phyloP scores from a whole-genome alignment of 2,329 filamentous ascomycete species.

The Fusarium sp. region DNA sequence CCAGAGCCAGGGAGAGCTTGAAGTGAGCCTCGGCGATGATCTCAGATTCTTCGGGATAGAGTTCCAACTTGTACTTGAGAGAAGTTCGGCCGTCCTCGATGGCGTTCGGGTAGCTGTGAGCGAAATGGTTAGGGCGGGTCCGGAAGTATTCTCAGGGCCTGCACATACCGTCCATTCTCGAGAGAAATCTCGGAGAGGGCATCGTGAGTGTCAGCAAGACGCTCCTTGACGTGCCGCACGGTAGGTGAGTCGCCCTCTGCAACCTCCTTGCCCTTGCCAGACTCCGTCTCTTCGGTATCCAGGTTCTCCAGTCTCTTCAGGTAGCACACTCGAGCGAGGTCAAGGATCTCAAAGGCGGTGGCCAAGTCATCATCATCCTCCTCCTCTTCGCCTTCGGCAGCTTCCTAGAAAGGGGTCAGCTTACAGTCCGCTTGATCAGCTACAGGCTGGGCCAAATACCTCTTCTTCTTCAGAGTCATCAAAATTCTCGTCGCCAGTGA shows the following conservation, averaged over 20 bases:
- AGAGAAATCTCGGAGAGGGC: slow-evolving; percentile 95
- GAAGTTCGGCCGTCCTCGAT: slow-evolving; percentile 82
- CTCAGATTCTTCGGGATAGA: slow-evolving; percentile 82
- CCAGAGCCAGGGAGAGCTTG: slow-evolving; percentile 92
- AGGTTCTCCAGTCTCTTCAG: slow-evolving; percentile 60
- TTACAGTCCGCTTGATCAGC: background rate
- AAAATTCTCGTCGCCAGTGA: slow-evolving; percentile 93
- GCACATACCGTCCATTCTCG: slow-evolving; percentile 79
- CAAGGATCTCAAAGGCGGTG: slow-evolving; percentile 83
- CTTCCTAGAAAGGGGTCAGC: slow-evolving; percentile 35
- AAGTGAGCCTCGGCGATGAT: slow-evolving; percentile 94
- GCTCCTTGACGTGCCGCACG: slow-evolving; percentile 74
- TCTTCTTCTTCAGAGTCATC: slow-evolving; percentile 81
- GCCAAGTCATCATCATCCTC: slow-evolving; percentile 77
- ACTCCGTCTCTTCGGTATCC: slow-evolving; percentile 47
- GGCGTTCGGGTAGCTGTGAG: slow-evolving; percentile 76
- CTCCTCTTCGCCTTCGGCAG: slow-evolving; percentile 53
- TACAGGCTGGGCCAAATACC: slow-evolving; percentile 39
- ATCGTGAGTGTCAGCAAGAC: slow-evolving; percentile 91
- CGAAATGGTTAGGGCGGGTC: slow-evolving; percentile 8
- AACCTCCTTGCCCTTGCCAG: slow-evolving; percentile 55
- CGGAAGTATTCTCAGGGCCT: background rate
- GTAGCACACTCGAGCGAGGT: slow-evolving; percentile 75
- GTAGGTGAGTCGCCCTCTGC: slow-evolving; percentile 52
- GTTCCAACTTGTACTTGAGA: slow-evolving; percentile 77